Percentiles rank a stretch among this genome's conserved stretches.
Evolutionary conservation across 2,329 filamentous ascomycete genomes (phyloP).

Genomic region (Xylariomycetidae sp.): DNA sequence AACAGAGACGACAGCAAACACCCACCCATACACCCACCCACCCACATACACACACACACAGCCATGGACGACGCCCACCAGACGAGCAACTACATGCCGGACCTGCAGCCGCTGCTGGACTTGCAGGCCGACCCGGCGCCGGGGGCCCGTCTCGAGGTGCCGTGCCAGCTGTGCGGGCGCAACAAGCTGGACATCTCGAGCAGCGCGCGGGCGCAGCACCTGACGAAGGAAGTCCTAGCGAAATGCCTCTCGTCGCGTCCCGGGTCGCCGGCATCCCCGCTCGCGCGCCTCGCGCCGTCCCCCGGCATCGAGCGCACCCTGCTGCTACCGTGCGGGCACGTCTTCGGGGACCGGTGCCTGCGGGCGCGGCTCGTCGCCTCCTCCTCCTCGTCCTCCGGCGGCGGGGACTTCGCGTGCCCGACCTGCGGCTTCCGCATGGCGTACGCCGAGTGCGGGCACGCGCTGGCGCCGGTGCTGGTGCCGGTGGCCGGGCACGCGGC

Average conservation of each 20-base stretch:
- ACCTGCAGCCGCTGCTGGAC: conserved; percentile 17
- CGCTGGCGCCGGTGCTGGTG: conserved; percentile 14
- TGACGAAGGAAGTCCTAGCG: not conserved
- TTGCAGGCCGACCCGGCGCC: conserved; percentile 6
- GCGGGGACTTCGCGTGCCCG: conserved; percentile 12
- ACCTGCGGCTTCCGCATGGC: conserved; percentile 16
- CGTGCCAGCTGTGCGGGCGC: conserved; percentile 15
- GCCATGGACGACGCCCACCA: conserved; percentile 9
- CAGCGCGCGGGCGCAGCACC: conserved; percentile 8
- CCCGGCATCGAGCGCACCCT: conserved; percentile 15
- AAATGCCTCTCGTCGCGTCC: conserved; percentile 3
- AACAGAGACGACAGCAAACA: not conserved
- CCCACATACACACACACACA: not conserved
- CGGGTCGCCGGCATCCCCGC: conserved; percentile 1
- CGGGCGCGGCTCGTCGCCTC: conserved; percentile 1
- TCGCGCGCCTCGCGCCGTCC: not conserved
- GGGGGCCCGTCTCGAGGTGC: conserved; percentile 8
- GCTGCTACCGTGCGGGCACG: conserved; percentile 19
- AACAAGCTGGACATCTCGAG: conserved; percentile 14
- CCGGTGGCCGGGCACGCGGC: conserved; percentile 7
- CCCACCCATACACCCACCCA: no score
- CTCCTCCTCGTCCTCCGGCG: not conserved
- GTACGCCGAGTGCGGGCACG: conserved; percentile 16
- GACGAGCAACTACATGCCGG: conserved; percentile 17
- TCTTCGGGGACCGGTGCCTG: conserved; percentile 21